A percentile compares a stretch with the other conserved stretches of the same genome.
phyloP scores from a whole-genome alignment of 352 stramenopile species.

The Globisporangium viniferum region DNA sequence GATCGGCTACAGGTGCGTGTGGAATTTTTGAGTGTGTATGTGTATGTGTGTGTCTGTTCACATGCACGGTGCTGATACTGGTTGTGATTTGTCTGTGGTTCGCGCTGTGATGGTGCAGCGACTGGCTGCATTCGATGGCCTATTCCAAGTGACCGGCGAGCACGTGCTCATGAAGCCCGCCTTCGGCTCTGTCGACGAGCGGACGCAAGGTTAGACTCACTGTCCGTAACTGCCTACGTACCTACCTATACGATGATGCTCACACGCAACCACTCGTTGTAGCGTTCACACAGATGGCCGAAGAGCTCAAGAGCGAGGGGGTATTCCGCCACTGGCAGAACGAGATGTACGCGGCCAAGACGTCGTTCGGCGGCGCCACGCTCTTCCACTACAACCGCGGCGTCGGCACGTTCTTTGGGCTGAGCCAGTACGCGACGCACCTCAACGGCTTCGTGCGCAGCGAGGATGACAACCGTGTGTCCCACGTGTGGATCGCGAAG shows the following conservation, averaged over 20 bases:
- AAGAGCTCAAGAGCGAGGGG: conserved; percentile 38
- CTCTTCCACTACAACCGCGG: conserved; percentile 69
- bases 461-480: conserved; percentile 18
- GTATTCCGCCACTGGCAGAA: conserved; percentile 56
- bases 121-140: conserved; percentile 27
- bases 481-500: conserved; percentile 61
- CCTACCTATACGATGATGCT: not conserved
- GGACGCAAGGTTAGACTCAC: conserved; percentile 17
- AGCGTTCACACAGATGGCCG: conserved; percentile 47
- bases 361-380: conserved; percentile 34
- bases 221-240: not conserved
- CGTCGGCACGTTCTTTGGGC: conserved; percentile 54
- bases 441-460: conserved; percentile 64
- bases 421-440: conserved; percentile 67
- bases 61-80: not conserved
- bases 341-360: conserved; percentile 60
- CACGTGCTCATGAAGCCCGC: conserved; percentile 29
- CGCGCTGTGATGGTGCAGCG: conserved; percentile 13
- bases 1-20: conserved; percentile 27
- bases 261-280: not conserved
- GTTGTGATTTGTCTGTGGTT: not conserved
- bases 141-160: conserved; percentile 30
- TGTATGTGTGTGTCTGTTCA: too few relatives aligned
- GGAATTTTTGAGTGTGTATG: too few relatives aligned
- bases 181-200: conserved; percentile 28